Evolutionary conservation across 225 moss, liverwort and hornwort species (phyloP), one percentile per base, ranked within the genome.

Genomic region (Ulota crispa): DNA sequence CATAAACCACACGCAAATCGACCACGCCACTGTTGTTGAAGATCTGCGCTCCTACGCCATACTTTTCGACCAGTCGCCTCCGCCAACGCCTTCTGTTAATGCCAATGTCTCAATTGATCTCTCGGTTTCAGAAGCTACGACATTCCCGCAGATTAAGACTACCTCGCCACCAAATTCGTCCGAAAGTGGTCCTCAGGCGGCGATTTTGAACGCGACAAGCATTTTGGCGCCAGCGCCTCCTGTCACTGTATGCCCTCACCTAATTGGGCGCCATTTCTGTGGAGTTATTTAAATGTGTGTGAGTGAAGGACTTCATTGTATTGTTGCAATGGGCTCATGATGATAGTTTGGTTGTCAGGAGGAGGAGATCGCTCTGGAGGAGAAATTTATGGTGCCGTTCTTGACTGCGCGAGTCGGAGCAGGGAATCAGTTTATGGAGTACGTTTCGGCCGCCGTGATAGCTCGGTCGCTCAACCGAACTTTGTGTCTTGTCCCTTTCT

Each of bases 371-470:
- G 5, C 27, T 9, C 19, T 14, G 57, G 90, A 88, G 57, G 90
- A 88, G 85, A 88, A 68, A n/a, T 90, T 90, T 26, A 7, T 90
- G 73, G 47, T 81, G 47, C 90, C 90, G 70, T 37, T 87, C 50
- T 77, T 90, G 87, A 37, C 63, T 28, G 67, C 12, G 39, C 75
- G 64, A 56, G 87, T 88, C 2, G 90, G 90, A 79, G 90, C 87
- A 10, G 87, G 90, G 68, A 90, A 90, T 30, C 90, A 90, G 69
- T 79, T 90, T 59, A 83, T 90, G 85, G 90, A 90, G 41, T 90
- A 88, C 78, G 28, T 88, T 10, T 83, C 77, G 57, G 90, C 81
- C 6, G 85, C 87, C 27, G 90, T 90, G 42, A 84, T 90, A 14
- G 87, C 90, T 12, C 81, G 85, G 13, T 78, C 90, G 9, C 64